Conservation (phyloP, 805 yeast genomes). For the Candida insectorum region DNA sequence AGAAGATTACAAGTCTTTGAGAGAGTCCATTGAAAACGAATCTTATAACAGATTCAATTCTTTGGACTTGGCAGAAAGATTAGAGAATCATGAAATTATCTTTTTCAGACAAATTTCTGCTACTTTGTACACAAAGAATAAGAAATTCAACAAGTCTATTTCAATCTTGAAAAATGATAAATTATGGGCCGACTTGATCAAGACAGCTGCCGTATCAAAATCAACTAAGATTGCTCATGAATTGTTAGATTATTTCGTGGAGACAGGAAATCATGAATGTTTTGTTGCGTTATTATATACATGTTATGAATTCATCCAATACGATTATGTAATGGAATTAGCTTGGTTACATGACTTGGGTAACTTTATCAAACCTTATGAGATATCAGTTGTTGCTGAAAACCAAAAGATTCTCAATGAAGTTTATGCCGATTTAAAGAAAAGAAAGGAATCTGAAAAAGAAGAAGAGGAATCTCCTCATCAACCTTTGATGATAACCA, state of each 20-base stretch:
- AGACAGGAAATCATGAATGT: conserved; percentile 94
- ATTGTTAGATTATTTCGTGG: conserved; percentile 85
- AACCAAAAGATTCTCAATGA: conserved; percentile 64
- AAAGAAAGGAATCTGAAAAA: conserved; percentile 59
- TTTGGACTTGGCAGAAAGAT: conserved; percentile 84
- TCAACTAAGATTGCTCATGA: conserved; percentile 84
- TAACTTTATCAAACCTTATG: conserved; percentile 89
- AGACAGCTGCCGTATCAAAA: conserved; percentile 82
- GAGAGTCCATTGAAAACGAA: conserved; percentile 72
- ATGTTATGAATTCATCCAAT: conserved; percentile 74
- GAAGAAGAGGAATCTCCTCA: conserved; percentile 47
- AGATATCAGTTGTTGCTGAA: conserved; percentile 79
- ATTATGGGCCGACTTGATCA: conserved; percentile 92
- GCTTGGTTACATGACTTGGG: conserved; percentile 85
- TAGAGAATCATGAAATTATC: conserved; percentile 85
- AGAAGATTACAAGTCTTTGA: conserved; percentile 88
- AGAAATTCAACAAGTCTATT: conserved; percentile 89
- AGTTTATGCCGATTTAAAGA: conserved; percentile 67
- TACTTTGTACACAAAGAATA: conserved; percentile 85
- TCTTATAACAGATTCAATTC: conserved; percentile 89
- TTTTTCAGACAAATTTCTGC: conserved; percentile 98
- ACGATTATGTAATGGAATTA: conserved; percentile 83
- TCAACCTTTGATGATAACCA: conserved; percentile 78
- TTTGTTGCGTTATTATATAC: conserved; percentile 85
- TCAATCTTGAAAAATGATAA: conserved; percentile 86